Evolutionary conservation across 371 early-diverging fungal genomes (phyloP).

Genomic region (Mortierella sp.): DNA sequence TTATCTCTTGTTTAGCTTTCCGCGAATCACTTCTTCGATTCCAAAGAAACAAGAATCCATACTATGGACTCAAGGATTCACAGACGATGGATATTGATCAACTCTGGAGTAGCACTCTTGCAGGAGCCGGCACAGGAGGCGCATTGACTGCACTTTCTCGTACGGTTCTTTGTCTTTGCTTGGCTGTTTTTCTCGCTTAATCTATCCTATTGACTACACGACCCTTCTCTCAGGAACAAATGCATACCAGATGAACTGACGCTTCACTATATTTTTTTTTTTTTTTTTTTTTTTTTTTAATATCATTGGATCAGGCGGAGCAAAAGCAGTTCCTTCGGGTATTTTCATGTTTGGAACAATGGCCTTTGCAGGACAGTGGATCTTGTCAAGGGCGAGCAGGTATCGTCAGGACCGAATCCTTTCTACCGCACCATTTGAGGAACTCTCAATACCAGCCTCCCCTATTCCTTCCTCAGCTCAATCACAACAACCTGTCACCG

Average conservation of each 20-base stretch:
- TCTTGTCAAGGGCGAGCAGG: constrained; percentile 20
- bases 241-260: background rate
- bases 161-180: constrained; percentile 30
- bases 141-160: constrained; percentile 61
- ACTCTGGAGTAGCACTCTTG: constrained; percentile 65
- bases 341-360: constrained; percentile 62
- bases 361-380: constrained; percentile 44
- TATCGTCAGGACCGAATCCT: constrained; percentile 40
- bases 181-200: background rate
- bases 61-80: constrained; percentile 66
- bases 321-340: constrained; percentile 60
- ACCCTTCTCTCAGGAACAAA: background rate
- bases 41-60: constrained; percentile 64
- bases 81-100: constrained; percentile 67
- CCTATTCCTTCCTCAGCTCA: background rate
- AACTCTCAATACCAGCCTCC: background rate
- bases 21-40: constrained; percentile 65
- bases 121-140: constrained; percentile 69
- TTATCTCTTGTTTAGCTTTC: constrained; percentile 32
- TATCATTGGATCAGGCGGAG: constrained; percentile 55
- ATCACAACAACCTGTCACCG: constrained; percentile 7
- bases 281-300: background rate
- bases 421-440: constrained; percentile 1
- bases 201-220: too few relatives aligned
- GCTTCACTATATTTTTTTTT: too few relatives aligned